Percentiles rank a stretch among this genome's conserved stretches.
Evolutionary conservation across 2,329 filamentous ascomycete species (phyloP).

Genomic region (Fusarium begoniae): DNA sequence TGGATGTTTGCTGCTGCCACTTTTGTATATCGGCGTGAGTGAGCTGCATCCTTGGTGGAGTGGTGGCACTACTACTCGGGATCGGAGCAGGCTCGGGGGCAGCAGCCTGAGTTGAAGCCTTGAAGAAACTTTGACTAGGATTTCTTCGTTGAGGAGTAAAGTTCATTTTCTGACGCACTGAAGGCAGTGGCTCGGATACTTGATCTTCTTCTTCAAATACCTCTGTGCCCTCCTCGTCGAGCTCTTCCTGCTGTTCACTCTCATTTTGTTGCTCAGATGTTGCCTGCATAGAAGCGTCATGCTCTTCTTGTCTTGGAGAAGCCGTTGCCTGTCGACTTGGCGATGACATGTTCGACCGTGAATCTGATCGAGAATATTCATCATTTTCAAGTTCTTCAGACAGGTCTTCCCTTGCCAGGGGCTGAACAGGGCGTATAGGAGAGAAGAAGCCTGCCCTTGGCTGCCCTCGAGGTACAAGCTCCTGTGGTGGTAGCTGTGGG

Average conservation of each 20-base stretch:
- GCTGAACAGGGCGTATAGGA: slow-evolving; percentile 37
- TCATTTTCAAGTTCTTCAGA: slow-evolving; percentile 40
- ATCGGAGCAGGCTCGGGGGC: slow-evolving; percentile 19
- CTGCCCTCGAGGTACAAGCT: slow-evolving; percentile 46
- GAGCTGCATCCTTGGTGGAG: slow-evolving; percentile 54
- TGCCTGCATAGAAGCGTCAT: neutral
- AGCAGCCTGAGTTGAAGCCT: slow-evolving; percentile 38
- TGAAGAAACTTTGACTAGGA: slow-evolving; percentile 51
- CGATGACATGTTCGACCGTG: slow-evolving; percentile 48
- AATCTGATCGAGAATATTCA: slow-evolving; percentile 45
- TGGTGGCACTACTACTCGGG: slow-evolving; percentile 30
- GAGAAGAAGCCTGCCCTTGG: slow-evolving; percentile 50
- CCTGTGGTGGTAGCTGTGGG: slow-evolving; percentile 46
- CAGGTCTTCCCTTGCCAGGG: slow-evolving; percentile 1
- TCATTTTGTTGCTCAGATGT: slow-evolving; percentile 4
- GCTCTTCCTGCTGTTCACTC: slow-evolving; percentile 35
- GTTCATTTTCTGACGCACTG: slow-evolving; percentile 58
- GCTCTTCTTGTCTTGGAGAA: slow-evolving; percentile 7
- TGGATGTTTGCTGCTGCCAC: slow-evolving; percentile 54
- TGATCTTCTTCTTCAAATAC: slow-evolving; percentile 44
- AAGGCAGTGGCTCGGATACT: slow-evolving; percentile 39
- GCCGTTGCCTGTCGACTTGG: slow-evolving; percentile 30
- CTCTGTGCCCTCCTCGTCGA: slow-evolving; percentile 14
- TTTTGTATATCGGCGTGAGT: slow-evolving; percentile 53
- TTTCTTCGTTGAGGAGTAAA: slow-evolving; percentile 57